phyloP scores from a whole-genome alignment of 306 rosid species.

The Lathyrus oleraceus region DNA sequence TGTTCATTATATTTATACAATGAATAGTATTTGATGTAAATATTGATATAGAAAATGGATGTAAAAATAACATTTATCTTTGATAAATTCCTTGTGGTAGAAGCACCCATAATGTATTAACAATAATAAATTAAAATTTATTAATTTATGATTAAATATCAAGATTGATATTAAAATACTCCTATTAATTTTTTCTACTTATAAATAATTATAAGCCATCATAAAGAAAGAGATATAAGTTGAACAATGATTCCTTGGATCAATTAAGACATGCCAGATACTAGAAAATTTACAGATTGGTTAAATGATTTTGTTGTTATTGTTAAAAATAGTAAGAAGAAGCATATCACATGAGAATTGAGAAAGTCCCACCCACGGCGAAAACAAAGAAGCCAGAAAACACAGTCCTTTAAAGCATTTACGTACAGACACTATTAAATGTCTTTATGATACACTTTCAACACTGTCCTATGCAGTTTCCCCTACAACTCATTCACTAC shows the following conservation, averaged over 20 bases:
- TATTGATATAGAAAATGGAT: no score
- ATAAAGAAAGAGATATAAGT: no score
- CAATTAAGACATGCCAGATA: neutral
- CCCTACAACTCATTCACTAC: conserved; percentile 23
- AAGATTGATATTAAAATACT: no score
- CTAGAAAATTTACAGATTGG: neutral
- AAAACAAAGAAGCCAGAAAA: conserved; percentile 28
- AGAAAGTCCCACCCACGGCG: conserved; percentile 40
- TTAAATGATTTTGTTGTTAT: conserved; percentile 4
- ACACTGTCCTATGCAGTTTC: conserved; percentile 20
- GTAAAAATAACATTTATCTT: no score
- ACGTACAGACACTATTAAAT: conserved; percentile 19
- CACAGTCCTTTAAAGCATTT: conserved; percentile 20
- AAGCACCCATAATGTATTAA: no score
- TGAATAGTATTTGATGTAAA: no score
- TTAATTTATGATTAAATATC: no score
- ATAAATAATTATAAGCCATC: no score
- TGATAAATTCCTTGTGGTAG: no score
- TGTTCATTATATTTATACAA: no score
- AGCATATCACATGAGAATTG: neutral
- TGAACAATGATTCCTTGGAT: neutral
- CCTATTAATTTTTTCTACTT: no score
- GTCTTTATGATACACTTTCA: conserved; percentile 26
- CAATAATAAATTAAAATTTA: no score
- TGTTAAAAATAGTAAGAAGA: neutral